These are phyloP conservation scores for Exserohilum turcica DNA, from an alignment of 2,329 filamentous ascomycete species.

Conservation along the genomic window DNA sequence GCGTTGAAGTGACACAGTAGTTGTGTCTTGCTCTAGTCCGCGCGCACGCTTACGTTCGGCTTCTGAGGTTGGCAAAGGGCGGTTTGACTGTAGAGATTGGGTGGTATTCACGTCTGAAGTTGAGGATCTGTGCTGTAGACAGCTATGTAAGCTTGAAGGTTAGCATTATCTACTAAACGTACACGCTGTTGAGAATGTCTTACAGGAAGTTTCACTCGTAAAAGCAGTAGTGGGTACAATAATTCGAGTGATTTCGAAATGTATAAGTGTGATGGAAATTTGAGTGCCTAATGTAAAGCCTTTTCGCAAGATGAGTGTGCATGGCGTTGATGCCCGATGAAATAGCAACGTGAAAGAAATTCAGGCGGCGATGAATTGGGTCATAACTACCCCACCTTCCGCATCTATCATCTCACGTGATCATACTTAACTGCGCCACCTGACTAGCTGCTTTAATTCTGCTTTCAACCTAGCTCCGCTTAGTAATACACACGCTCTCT, in stretches of 20 bases:
- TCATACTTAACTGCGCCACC: background rate
- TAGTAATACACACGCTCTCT: background rate
- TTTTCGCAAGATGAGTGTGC: background rate
- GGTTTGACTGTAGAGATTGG: background rate
- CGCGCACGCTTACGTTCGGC: background rate
- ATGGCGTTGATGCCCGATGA: background rate
- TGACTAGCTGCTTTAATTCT: background rate
- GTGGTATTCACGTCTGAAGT: background rate
- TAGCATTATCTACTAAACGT: background rate
- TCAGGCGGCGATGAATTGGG: background rate
- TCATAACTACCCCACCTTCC: background rate
- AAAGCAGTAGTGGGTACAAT: background rate
- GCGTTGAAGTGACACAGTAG: background rate
- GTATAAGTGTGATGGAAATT: background rate
- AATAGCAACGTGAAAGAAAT: background rate
- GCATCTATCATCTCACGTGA: background rate
- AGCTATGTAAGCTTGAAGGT: background rate
- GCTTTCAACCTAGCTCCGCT: background rate
- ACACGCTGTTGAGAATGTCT: background rate
- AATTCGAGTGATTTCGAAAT: background rate
- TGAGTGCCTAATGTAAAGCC: background rate
- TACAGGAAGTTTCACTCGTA: background rate
- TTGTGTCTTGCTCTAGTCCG: background rate
- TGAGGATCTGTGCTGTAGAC: background rate
- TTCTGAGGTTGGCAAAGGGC: background rate